Evolutionary conservation across 2,329 filamentous ascomycete genomes (phyloP).

Genomic region (Paramyrothecium sp.): DNA sequence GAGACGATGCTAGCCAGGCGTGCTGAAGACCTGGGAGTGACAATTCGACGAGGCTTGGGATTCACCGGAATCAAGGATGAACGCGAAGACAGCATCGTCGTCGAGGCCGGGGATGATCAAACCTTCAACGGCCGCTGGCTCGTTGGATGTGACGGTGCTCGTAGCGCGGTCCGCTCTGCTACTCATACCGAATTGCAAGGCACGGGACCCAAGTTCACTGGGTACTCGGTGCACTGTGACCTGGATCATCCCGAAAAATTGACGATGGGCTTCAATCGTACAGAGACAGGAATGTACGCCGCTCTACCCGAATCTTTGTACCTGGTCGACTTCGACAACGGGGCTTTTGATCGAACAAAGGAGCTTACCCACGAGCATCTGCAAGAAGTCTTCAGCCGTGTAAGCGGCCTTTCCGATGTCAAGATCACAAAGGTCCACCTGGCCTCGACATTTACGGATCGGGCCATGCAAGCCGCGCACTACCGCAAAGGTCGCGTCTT

Average conservation of each 20-base stretch:
- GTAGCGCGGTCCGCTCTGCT: constrained; percentile 34
- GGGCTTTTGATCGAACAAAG: constrained; percentile 13
- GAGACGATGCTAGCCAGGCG: constrained; percentile 16
- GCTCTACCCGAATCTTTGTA: constrained; percentile 8
- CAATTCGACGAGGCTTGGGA: constrained; percentile 21
- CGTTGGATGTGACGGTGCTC: constrained; percentile 41
- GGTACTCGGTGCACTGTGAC: constrained; percentile 29
- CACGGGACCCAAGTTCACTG: constrained; percentile 32
- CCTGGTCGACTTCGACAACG: constrained; percentile 19
- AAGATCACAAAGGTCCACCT: constrained; percentile 20
- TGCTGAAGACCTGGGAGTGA: constrained; percentile 22
- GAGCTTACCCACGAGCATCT: constrained; percentile 15
- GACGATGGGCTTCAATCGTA: constrained; percentile 20
- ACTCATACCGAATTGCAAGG: constrained; percentile 34
- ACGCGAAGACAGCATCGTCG: constrained; percentile 16
- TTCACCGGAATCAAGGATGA: constrained; percentile 19
- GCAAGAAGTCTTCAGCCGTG: constrained; percentile 15
- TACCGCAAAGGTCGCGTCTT: constrained; percentile 42
- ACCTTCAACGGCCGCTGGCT: constrained; percentile 30
- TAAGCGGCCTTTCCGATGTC: constrained; percentile 17
- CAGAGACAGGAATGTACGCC: constrained; percentile 25
- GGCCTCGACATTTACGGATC: constrained; percentile 21
- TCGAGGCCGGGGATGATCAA: constrained; percentile 11
- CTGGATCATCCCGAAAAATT: constrained; percentile 26
- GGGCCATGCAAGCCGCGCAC: constrained; percentile 21